Evolutionary conservation across 2,329 filamentous ascomycete genomes (phyloP).

Genomic region (Fusarium verticillioides): DNA sequence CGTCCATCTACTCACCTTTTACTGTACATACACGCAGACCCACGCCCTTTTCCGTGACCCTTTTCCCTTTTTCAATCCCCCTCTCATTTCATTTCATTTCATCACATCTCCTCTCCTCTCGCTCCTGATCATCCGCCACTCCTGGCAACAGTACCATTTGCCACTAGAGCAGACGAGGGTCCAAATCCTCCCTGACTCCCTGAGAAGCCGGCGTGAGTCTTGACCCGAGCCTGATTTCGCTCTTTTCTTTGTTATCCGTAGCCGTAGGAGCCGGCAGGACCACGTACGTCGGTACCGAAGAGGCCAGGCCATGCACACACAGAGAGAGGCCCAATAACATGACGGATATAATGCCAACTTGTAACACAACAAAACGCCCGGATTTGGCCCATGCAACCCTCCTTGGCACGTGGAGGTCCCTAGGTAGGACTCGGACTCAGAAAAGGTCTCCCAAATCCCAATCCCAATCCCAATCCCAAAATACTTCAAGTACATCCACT

Average conservation of each 20-base stretch:
- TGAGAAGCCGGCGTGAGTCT: neutral
- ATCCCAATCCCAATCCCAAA: neutral
- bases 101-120: neutral
- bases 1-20: neutral
- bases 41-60: neutral
- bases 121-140: neutral
- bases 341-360: neutral
- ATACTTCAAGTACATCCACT: neutral
- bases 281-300: conserved; percentile 1
- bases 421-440: conserved; percentile 4
- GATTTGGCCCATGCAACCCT: conserved; percentile 21
- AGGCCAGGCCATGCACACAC: neutral
- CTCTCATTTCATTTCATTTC: neutral
- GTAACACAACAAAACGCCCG: conserved; percentile 17
- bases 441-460: neutral
- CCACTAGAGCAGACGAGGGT: conserved; percentile 2
- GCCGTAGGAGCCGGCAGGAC: conserved; percentile 3
- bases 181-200: neutral
- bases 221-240: conserved; percentile 4
- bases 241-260: neutral
- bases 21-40: neutral
- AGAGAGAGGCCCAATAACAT: conserved; percentile 11
- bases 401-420: conserved; percentile 20
- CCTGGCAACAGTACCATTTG: neutral
- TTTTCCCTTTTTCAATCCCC: neutral